A percentile compares a stretch with the other conserved stretches of the same genome.
phyloP scores from a whole-genome alignment of 108 stramenopile species.

The Skeletonema grethae region DNA sequence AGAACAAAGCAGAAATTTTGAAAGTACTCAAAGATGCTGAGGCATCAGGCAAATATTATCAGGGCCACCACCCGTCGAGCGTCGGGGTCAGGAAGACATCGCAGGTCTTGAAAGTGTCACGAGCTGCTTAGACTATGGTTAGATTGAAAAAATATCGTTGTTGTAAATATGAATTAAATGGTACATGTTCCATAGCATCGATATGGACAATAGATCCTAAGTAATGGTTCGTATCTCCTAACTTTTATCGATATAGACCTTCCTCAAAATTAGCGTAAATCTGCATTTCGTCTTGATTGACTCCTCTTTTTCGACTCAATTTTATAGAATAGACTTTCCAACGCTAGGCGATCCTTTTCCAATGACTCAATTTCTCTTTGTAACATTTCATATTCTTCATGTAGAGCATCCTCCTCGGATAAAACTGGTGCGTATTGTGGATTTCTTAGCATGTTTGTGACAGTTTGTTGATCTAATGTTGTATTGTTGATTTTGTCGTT shows the following conservation, averaged over 20 bases:
- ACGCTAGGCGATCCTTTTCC: conserved; percentile 29
- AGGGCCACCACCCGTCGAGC: neutral
- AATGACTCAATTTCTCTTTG: conserved; percentile 20
- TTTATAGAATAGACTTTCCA: conserved; percentile 22
- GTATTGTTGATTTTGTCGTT: neutral
- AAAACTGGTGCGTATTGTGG: neutral
- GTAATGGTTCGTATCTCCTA: neutral
- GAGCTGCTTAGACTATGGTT: neutral
- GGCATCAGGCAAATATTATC: neutral
- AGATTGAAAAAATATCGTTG: neutral
- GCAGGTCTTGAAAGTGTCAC: neutral
- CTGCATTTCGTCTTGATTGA: neutral
- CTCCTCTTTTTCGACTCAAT: neutral
- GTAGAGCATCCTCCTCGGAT: conserved; percentile 32
- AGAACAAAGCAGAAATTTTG: conserved; percentile 36
- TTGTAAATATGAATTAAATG: too few species aligned
- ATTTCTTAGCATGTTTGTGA: conserved; percentile 15
- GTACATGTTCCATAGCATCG: too few species aligned
- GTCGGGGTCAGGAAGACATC: neutral
- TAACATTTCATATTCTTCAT: conserved; percentile 16
- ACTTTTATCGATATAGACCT: neutral
- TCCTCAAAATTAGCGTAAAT: neutral
- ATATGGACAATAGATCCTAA: neutral
- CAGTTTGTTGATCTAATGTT: conserved; percentile 16
- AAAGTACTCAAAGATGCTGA: neutral